Conservation (phyloP, 257 asterid species). For the Gentiana dahurica region DNA sequence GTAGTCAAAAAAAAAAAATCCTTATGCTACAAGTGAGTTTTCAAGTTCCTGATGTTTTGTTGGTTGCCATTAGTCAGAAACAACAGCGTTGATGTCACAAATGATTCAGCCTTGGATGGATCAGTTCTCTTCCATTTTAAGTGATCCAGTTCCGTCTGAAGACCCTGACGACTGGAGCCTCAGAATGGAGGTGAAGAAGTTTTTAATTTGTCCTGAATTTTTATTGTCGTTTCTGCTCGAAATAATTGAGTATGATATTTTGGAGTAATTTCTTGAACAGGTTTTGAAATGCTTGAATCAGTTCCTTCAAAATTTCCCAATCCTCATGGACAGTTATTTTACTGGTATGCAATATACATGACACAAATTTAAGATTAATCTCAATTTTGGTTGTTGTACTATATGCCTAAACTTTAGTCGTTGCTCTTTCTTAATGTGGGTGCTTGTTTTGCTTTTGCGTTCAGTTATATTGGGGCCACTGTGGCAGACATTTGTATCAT, state of each 20-base stretch:
- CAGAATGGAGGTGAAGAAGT: constrained; percentile 69
- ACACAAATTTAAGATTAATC: not conserved
- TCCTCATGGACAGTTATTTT: constrained; percentile 56
- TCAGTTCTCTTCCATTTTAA: constrained; percentile 56
- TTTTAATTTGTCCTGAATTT: constrained; percentile 2
- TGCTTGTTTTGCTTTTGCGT: not conserved
- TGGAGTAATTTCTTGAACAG: constrained; percentile 22
- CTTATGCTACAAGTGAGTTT: constrained; percentile 5
- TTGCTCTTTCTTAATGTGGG: constrained; percentile 1
- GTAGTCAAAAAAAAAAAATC: constrained; percentile 22
- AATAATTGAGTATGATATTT: not conserved
- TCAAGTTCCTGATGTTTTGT: not conserved
- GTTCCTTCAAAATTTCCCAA: constrained; percentile 71
- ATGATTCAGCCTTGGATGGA: constrained; percentile 90
- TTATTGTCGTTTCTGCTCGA: not conserved
- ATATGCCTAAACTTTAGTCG: not conserved
- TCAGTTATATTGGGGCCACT: constrained; percentile 80
- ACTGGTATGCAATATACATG: constrained; percentile 24
- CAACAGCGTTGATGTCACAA: constrained; percentile 59
- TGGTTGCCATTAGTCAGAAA: constrained; percentile 50
- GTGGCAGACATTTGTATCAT: constrained; percentile 85
- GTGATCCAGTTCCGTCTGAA: constrained; percentile 76
- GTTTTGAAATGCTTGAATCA: constrained; percentile 92
- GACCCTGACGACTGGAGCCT: constrained; percentile 98
- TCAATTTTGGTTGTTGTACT: not conserved